These are phyloP conservation scores for Panicum virgatum DNA, from an alignment of 202 grass and related monocot species.

Conservation along the genomic window DNA sequence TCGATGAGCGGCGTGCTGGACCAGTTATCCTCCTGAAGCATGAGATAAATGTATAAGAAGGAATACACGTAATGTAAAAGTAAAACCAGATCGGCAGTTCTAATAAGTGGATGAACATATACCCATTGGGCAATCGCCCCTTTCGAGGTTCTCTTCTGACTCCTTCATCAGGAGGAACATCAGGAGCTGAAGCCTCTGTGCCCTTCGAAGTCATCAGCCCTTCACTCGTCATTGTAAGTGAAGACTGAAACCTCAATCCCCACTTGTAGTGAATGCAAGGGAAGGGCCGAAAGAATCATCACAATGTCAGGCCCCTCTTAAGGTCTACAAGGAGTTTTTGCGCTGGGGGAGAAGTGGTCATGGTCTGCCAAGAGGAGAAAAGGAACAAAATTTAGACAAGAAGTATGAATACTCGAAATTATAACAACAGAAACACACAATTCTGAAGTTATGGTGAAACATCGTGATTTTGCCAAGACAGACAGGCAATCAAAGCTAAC, in stretches of 20 bases:
- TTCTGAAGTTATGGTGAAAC: background rate
- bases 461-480: background rate
- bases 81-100: conserved; percentile 12
- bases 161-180: conserved; percentile 37
- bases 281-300: conserved; percentile 29
- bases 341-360: background rate
- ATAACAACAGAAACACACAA: background rate
- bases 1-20: conserved; percentile 83
- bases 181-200: conserved; percentile 17
- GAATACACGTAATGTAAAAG: conserved; percentile 17
- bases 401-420: background rate
- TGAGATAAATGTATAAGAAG: conserved; percentile 18
- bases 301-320: conserved; percentile 19
- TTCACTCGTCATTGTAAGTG: conserved; percentile 30
- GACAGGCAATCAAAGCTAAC: background rate
- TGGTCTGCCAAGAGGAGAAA: conserved; percentile 29
- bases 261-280: conserved; percentile 27
- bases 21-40: conserved; percentile 81
- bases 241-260: conserved; percentile 30
- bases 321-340: conserved; percentile 23
- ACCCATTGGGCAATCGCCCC: conserved; percentile 52
- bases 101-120: conserved; percentile 20
- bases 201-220: conserved; percentile 26
- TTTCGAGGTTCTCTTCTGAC: conserved; percentile 33
- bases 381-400: background rate